phyloP scores from a whole-genome alignment of 2,329 filamentous ascomycete species.

The Diaporthe australafricana region DNA sequence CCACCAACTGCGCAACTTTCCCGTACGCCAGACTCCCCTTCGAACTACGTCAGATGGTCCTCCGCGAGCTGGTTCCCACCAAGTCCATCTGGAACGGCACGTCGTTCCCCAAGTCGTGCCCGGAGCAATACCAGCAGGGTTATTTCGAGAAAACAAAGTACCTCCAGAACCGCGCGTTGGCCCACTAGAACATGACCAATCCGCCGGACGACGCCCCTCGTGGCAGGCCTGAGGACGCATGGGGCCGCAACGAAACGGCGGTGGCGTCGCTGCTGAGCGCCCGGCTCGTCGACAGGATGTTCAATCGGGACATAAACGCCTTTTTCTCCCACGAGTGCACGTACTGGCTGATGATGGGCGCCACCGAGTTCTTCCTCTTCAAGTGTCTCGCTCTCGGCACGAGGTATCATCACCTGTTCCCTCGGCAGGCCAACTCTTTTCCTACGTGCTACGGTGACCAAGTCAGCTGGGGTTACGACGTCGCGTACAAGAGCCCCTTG shows the following conservation, averaged over 20 bases:
- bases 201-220: neutral
- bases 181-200: neutral
- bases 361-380: conserved; percentile 15
- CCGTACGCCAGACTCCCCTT: neutral
- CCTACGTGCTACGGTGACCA: conserved; percentile 1
- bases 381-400: neutral
- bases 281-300: neutral
- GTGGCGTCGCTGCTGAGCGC: conserved; percentile 2
- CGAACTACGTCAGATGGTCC: conserved; percentile 1
- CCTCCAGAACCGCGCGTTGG: conserved; percentile 13
- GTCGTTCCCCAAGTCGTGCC: neutral
- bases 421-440: neutral
- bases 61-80: neutral
- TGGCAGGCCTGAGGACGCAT: neutral
- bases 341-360: conserved; percentile 10
- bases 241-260: neutral
- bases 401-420: conserved; percentile 7
- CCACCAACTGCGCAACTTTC: no score
- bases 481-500: neutral
- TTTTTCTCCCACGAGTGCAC: conserved; percentile 16
- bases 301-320: neutral
- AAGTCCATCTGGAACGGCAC: conserved; percentile 3
- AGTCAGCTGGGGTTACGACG: neutral
- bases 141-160: conserved; percentile 12
- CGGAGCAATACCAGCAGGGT: neutral